Conservation (phyloP, 176 grass and related monocot genomes). For the Paspalum vaginatum region DNA sequence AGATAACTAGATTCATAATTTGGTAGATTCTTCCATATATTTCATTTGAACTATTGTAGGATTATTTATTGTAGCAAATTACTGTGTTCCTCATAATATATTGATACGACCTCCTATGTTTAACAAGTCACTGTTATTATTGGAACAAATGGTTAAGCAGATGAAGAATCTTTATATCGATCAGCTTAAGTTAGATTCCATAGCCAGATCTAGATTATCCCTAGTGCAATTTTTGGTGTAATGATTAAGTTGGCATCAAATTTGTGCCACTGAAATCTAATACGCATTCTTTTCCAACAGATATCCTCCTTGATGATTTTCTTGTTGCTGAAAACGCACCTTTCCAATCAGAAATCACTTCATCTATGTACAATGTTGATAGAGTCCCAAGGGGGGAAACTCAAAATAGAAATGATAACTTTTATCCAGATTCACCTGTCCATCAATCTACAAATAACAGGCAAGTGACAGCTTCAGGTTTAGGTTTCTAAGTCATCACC, state of each 20-base stretch:
- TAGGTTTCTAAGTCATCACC: constrained; percentile 49
- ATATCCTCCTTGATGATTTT: constrained; percentile 88
- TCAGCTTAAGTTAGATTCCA: constrained; percentile 13
- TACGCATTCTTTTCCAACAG: constrained; percentile 52
- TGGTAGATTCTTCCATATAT: not conserved
- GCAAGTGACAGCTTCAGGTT: constrained; percentile 49
- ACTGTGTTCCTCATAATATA: not conserved
- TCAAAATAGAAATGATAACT: constrained; percentile 47
- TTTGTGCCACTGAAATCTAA: constrained; percentile 32
- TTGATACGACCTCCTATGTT: constrained; percentile 20
- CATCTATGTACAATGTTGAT: constrained; percentile 61
- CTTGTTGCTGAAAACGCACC: constrained; percentile 95
- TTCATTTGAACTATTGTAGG: not conserved
- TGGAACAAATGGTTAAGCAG: constrained; percentile 14
- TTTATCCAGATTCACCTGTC: constrained; percentile 53
- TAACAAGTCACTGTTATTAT: constrained; percentile 18
- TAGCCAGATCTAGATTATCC: not conserved
- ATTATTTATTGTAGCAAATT: constrained; percentile 4
- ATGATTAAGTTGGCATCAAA: constrained; percentile 30
- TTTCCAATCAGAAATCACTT: constrained; percentile 71
- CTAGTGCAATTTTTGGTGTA: not conserved
- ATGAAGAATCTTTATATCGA: constrained; percentile 36
- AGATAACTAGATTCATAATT: constrained; percentile 36
- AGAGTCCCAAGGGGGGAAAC: constrained; percentile 53
- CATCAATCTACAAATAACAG: constrained; percentile 67